Base-by-base conservation (phyloP, 140 eudicot genomes). In the Ambrosia hybrid region DNA sequence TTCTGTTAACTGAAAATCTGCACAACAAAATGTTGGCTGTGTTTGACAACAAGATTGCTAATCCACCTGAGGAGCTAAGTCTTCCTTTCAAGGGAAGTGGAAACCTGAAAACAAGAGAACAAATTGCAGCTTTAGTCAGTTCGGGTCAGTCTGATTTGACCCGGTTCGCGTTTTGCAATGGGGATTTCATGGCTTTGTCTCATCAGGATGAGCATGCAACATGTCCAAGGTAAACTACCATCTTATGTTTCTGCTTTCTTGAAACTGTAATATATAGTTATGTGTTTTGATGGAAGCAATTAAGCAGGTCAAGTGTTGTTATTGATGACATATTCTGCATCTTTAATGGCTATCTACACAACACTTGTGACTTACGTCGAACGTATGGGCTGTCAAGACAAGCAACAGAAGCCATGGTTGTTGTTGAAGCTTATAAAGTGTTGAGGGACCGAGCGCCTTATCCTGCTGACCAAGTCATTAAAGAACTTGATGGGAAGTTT, bases 361-460 rank as follows among this genome's bases (percentile, higher is more conserved):
- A 86, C 65, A 76, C 75, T 5, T 58, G 81, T 15, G 60, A 73
- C 11, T 64, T 83, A 71, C 62, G 85, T 52, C 63, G 80, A 70
- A 63, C 55, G 38, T 87, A 84, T 57, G 89, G 89, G 65, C 87
- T 87, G 39, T 70, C 85, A 33, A 81, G 81, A 73, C 85, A 65
- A 76, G 83, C 89, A 13, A 81, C 81, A 13, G 92, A 87, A 73
- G 85, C 89, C 77, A 76, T 84, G 92, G 66, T 87, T n/a, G 66
- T 87, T 0, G 85, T 84, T 15, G 87, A 81, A 74, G 92, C 92
- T 73, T 87, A 87, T 34, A 81, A 71, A 67, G 89, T 77, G n/a
- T n/a, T n/a, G n/a, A n/a, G n/a, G n/a, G n/a, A n/a, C n/a, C n/a
- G n/a, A n/a, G n/a, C n/a, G n/a, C n/a, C n/a, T n/a, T n/a, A n/a